Base-by-base conservation (phyloP, 2,329 filamentous ascomycete species). In the Davidsoniella neocaledoniae region DNA sequence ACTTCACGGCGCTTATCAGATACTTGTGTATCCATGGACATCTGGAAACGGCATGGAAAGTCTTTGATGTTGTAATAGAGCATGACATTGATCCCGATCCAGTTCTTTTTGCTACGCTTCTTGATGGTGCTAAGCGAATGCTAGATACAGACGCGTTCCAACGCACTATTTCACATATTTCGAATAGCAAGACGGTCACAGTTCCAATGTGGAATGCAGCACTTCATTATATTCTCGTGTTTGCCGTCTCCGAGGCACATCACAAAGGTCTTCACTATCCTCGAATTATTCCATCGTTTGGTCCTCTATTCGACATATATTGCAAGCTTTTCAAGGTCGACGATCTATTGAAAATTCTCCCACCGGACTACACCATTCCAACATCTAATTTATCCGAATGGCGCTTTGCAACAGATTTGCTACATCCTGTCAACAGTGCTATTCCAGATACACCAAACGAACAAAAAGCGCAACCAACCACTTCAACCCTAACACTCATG, bases 1-100 rank as follows among this genome's bases (percentile, higher is more conserved):
- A 72, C 9, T 76, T 82, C 58, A 83, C 81, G 14, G 70, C 82
- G 42, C 66, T 86, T 52, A 74, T 95, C 49, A 71, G 77, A 38
- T 84, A 86, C 52, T 77, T 87, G 14, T 76, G 83, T 57, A 68
- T 77, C 52, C 74, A 70, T n/a, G 72, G 73, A 9, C 75, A 85
- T 56, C 61, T 76, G 6, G 67, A 73, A 37, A 75, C 77, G 2
- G 82, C 79, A 0, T 77, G 77, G 65, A 69, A 74, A 39, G 72
- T 90, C 46, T 77, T 81, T 56, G 68, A 78, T 21, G 69, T 78
- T 39, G 73, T 88, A 60, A 64, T 72, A 46, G 64, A 70, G 12
- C 70, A 76, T 55, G 73, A 74, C 2, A 66, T 84, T 14, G 61
- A 72, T 49, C 74, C 84, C 0, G 79, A 93, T 60, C 64, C 65